Evolutionary conservation across 169 alveolate genomes (phyloP).

Genomic region (Miamiensis avidus): DNA sequence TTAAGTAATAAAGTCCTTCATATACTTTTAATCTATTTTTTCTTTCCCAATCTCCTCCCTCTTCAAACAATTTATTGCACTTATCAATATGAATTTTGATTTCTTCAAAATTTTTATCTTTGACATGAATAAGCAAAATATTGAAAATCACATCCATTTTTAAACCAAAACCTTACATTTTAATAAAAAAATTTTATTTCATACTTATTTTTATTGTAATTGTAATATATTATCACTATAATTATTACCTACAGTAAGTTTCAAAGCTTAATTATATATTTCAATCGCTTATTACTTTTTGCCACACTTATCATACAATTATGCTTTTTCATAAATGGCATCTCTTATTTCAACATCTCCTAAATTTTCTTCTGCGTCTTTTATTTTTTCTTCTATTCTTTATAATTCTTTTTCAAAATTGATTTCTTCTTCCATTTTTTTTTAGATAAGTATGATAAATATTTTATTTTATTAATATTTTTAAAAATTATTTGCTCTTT

Average conservation of each 20-base stretch:
- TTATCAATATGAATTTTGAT: constrained; percentile 52
- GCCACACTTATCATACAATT: constrained; percentile 42
- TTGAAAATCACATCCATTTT: constrained; percentile 75
- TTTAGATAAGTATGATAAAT: too few relatives aligned
- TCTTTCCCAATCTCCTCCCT: constrained; percentile 99
- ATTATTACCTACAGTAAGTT: constrained; percentile 56
- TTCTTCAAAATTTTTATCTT: constrained; percentile 59
- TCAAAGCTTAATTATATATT: constrained; percentile 44
- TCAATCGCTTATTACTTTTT: constrained; percentile 26
- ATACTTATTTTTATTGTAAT: constrained; percentile 29
- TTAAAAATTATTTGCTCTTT: too few relatives aligned
- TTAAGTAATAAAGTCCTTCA: constrained; percentile 53
- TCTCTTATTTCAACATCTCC: constrained; percentile 93
- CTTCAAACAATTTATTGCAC: constrained; percentile 85
- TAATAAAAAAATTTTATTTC: not conserved
- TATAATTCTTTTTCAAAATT: constrained; percentile 65
- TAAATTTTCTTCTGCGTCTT: constrained; percentile 89
- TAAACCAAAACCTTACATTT: constrained; percentile 47
- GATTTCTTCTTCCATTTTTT: constrained; percentile 30
- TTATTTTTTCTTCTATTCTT: constrained; percentile 79
- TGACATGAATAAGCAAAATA: constrained; percentile 64
- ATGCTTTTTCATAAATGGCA: constrained; percentile 89
- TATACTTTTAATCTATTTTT: constrained; percentile 94
- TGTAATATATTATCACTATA: not conserved
- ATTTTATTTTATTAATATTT: too few relatives aligned